Evolutionary conservation across 495 filamentous ascomycete genomes (phyloP), one percentile per base, ranked within the genome.

Genomic region (Penicillium riverlandense): DNA sequence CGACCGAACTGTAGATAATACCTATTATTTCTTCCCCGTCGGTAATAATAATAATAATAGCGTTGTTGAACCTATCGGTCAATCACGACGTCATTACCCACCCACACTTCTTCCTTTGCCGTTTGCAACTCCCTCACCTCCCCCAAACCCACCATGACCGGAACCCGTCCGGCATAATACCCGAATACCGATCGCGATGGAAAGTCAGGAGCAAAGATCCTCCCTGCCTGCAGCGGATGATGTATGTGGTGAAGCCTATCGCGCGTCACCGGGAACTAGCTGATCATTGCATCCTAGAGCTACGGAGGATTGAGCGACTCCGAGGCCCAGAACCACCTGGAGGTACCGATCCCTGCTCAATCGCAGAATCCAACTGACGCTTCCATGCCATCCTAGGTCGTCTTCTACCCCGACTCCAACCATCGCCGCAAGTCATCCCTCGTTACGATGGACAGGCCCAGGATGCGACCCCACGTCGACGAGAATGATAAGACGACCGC

Each of bases 381-480:
- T 41, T 11, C 10, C 16, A 2, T 14, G 29, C 34, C 13, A 6
- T 6, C 32, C 9, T 40, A 95, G 85, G 86, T 95, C 29, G 71
- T 84, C 39, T 88, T 95, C 63, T 80, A 83, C 50, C 59, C 75
- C 6, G 72, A 83, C 29, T 84, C 68, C 52, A 78, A 73, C n/a
- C 84, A 85, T 54, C 85, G 90, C 27, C 82, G 90, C 52, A 90
- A 90, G 68, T 88, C 88, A 45, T 96, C 90, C 34, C 72, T 95
- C 29, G 84, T 86, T 8, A 63, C 75, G n/a, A 67, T 68, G 49
- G 77, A 85, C 6, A 61, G 71, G 30, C 54, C 70, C 2, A 50
- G 54, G 6, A 52, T 71, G 4, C 57, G 55, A 41, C 61, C 71
- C n/a, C 62, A 62, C 29, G 52, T 66, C 8, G 60, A 63, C 11